A percentile compares a stretch with the other conserved stretches of the same genome.
phyloP scores from a whole-genome alignment of 2,329 filamentous ascomycete genomes.

The Aspergillus spinulosporus region DNA sequence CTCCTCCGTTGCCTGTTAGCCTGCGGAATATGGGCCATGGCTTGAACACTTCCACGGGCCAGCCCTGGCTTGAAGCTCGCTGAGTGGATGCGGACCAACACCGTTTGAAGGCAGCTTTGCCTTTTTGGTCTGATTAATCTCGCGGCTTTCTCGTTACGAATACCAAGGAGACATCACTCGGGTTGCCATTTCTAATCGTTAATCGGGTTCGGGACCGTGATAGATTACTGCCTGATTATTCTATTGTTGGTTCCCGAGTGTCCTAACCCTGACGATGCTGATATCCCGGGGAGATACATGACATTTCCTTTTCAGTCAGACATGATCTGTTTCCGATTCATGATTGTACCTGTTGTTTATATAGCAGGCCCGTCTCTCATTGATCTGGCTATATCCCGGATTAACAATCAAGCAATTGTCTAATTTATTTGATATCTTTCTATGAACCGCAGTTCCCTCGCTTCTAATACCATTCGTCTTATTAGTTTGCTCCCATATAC shows the following conservation, averaged over 20 bases:
- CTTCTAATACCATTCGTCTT: background rate
- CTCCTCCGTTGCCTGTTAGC: slow-evolving; percentile 1
- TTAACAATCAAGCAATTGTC: background rate
- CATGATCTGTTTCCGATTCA: background rate
- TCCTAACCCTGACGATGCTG: slow-evolving; percentile 4
- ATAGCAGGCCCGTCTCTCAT: slow-evolving; percentile 1
- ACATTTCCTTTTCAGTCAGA: slow-evolving; percentile 8
- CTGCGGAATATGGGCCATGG: slow-evolving; percentile 1
- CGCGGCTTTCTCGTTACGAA: slow-evolving; percentile 17
- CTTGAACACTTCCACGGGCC: slow-evolving; percentile 1
- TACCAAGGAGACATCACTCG: slow-evolving; percentile 11
- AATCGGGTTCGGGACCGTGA: slow-evolving; percentile 3
- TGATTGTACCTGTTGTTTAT: slow-evolving; percentile 3
- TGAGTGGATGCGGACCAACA: slow-evolving; percentile 7
- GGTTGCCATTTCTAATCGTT: slow-evolving; percentile 14
- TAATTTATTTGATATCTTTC: background rate
- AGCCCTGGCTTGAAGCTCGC: background rate
- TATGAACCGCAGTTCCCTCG: background rate
- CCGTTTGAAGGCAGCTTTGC: slow-evolving; percentile 1
- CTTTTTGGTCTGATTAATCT: background rate
- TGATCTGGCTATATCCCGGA: background rate
- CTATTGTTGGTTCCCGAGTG: background rate
- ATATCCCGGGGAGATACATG: slow-evolving; percentile 18
- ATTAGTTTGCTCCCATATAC: slow-evolving; percentile 2
- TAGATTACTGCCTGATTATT: slow-evolving; percentile 1